Evolutionary conservation across 2,329 filamentous ascomycete species (phyloP).

Genomic region (Botryotinia narcissicola): DNA sequence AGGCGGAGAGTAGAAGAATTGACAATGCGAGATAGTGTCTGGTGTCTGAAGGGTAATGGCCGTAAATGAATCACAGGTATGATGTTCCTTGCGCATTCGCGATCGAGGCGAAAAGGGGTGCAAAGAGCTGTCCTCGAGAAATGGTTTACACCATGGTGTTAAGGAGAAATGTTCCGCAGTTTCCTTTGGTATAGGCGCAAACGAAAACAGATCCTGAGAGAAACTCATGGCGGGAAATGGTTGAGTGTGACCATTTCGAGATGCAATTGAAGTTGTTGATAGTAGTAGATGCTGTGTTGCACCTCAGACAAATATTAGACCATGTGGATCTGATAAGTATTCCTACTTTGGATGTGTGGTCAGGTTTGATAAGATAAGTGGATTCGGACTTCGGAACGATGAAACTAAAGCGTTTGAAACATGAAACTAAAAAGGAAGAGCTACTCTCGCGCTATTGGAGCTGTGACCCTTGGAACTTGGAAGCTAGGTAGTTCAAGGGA

Average conservation of each 20-base stretch:
- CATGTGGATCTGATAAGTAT: background rate
- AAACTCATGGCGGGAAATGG: conserved; percentile 4
- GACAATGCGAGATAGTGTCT: conserved; percentile 29
- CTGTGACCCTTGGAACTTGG: background rate
- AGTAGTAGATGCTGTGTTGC: background rate
- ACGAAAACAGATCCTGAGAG: background rate
- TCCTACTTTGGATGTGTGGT: background rate
- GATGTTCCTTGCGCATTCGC: conserved; percentile 3
- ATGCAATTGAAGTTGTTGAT: conserved; percentile 3
- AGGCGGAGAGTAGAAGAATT: conserved; percentile 26
- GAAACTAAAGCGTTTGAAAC: background rate
- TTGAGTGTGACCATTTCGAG: background rate
- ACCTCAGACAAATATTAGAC: background rate
- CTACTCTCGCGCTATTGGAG: background rate
- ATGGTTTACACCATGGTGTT: conserved; percentile 24
- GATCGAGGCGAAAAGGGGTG: conserved; percentile 24
- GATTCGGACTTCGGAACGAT: background rate
- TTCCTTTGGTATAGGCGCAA: conserved; percentile 12
- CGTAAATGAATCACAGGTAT: conserved; percentile 26
- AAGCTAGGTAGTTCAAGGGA: background rate
- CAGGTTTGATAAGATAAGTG: conserved; percentile 3
- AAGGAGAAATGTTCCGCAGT: conserved; percentile 25
- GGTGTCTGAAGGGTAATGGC: conserved; percentile 6
- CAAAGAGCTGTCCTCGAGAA: conserved; percentile 28
- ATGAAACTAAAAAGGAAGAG: conserved; percentile 4